Base-by-base conservation (phyloP, 768 basidiomycete genomes). In the Suillus tomentosus region DNA sequence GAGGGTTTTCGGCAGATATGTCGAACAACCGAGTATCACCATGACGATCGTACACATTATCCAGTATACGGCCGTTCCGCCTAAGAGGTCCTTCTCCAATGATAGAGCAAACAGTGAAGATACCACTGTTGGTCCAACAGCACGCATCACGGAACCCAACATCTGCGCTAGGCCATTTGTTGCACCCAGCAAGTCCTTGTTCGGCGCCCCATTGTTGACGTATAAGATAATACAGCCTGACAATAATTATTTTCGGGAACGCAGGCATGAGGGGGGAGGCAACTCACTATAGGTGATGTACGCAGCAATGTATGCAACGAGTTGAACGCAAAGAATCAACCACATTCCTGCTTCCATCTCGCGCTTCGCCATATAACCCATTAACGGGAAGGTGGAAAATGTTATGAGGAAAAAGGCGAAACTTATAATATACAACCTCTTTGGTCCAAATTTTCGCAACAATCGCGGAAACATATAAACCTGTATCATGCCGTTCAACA, bases 61-160 rank as follows among this genome's bases (percentile, higher is more conserved):
- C 36, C 71, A 36, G 60, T 70, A 82, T 2, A 81, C 79, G 50
- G 77, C 70, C 53, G 75, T 71, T 9, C 75, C 74, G 22, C 69
- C 68, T 11, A 69, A 57, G 7, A 75, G 57, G n/a, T 73, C 65
- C 36, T 69, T 65, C 58, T 74, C 65, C 19, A 72, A 57, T 22
- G 75, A 74, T 9, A 69, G 51, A 5, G 75, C 55, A 53, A 74
- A 76, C 7, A 76, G 43, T 24, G 74, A 72, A 1, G 72, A 63
- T 3, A 71, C 65, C 8, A 67, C 40, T 3, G 65, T 65, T 0
- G 73, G 75, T 14, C 70, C 69, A 42, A 74, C 14, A 19, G 68
- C 70, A 31, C 72, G 66, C 53, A 68, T 67, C 19, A 60, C 63
- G 5, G 71, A 67, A 9, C 64, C 58, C 1, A 69, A 62, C 63